Conservation (phyloP, 2,329 filamentous ascomycete species). For the Ophiocordyceps camponoti-saundersi region DNA sequence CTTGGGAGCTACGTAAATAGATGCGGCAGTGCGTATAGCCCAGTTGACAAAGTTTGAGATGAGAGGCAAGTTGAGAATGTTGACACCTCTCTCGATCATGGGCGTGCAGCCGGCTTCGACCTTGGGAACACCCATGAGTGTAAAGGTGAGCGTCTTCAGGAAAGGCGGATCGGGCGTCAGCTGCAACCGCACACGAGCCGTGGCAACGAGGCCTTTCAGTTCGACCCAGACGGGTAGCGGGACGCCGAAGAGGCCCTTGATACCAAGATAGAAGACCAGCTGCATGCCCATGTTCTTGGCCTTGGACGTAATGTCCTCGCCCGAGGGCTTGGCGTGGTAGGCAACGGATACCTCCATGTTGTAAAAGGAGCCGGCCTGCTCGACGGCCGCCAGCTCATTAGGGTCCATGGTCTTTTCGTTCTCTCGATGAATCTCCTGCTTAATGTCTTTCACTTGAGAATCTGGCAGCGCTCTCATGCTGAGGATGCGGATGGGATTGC, state of each 20-base stretch:
- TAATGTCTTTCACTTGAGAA: slow-evolving; percentile 39
- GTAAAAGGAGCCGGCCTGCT: slow-evolving; percentile 64
- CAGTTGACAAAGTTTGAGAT: slow-evolving; percentile 63
- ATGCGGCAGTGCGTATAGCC: slow-evolving; percentile 54
- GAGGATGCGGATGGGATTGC: slow-evolving; percentile 51
- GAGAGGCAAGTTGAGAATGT: slow-evolving; percentile 59
- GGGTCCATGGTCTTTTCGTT: slow-evolving; percentile 3
- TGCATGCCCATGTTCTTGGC: slow-evolving; percentile 51
- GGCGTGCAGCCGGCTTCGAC: slow-evolving; percentile 55
- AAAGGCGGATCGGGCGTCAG: slow-evolving; percentile 65
- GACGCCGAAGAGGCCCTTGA: slow-evolving; percentile 42
- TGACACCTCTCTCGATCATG: slow-evolving; percentile 49
- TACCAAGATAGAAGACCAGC: slow-evolving; percentile 41
- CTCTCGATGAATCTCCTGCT: slow-evolving; percentile 27
- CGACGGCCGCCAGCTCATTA: slow-evolving; percentile 60
- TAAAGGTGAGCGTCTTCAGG: slow-evolving; percentile 55
- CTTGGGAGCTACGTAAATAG: slow-evolving; percentile 62
- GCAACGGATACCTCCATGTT: slow-evolving; percentile 62
- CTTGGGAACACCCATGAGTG: slow-evolving; percentile 59
- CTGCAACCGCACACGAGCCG: slow-evolving; percentile 50
- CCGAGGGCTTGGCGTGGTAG: slow-evolving; percentile 46
- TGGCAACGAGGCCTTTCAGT: slow-evolving; percentile 55
- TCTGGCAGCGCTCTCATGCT: slow-evolving; percentile 56
- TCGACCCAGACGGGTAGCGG: slow-evolving; percentile 57
- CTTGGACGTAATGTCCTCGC: slow-evolving; percentile 43